Evolutionary conservation across 306 rosid species (phyloP).

Genomic region (Quercus ilex): DNA sequence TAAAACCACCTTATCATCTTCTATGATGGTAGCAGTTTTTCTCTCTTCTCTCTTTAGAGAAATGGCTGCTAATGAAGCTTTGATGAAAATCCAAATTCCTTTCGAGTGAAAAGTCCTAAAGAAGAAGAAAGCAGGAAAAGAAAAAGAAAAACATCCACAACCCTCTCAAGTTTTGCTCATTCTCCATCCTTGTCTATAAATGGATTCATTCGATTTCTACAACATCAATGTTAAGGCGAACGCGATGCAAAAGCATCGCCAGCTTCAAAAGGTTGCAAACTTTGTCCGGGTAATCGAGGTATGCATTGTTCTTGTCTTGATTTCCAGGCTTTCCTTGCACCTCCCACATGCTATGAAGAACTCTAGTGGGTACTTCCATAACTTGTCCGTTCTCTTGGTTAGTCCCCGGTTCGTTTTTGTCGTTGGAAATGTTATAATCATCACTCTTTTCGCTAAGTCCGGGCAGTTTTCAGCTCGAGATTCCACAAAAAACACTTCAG

Average conservation of each 20-base stretch:
- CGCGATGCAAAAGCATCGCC: constrained; percentile 43
- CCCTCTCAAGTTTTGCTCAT: not conserved
- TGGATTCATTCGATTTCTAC: constrained; percentile 61
- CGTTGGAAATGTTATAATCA: constrained; percentile 66
- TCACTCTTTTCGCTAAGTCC: constrained; percentile 63
- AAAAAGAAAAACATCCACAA: not conserved
- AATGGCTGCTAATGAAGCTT: constrained; percentile 17
- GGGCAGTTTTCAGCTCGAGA: constrained; percentile 45
- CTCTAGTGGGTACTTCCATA: constrained; percentile 52
- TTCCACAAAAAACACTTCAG: constrained; percentile 17
- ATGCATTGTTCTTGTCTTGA: constrained; percentile 46
- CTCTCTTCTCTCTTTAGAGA: constrained; percentile 23
- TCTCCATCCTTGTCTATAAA: not conserved
- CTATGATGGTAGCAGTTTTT: constrained; percentile 29
- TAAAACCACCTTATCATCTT: constrained; percentile 15
- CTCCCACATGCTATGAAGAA: constrained; percentile 57
- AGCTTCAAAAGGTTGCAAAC: constrained; percentile 44
- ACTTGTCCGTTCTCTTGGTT: constrained; percentile 35
- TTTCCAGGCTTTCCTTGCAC: constrained; percentile 52
- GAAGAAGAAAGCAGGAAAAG: too few species aligned
- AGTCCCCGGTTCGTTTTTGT: constrained; percentile 70
- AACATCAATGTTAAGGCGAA: constrained; percentile 65
- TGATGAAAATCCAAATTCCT: constrained; percentile 14
- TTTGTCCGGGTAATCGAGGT: constrained; percentile 56
- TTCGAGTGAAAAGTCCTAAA: constrained; percentile 33